A percentile compares a stretch with the other conserved stretches of the same genome.
phyloP scores from a whole-genome alignment of 2,329 filamentous ascomycete genomes.

The Pseudodiploospora longispora region DNA sequence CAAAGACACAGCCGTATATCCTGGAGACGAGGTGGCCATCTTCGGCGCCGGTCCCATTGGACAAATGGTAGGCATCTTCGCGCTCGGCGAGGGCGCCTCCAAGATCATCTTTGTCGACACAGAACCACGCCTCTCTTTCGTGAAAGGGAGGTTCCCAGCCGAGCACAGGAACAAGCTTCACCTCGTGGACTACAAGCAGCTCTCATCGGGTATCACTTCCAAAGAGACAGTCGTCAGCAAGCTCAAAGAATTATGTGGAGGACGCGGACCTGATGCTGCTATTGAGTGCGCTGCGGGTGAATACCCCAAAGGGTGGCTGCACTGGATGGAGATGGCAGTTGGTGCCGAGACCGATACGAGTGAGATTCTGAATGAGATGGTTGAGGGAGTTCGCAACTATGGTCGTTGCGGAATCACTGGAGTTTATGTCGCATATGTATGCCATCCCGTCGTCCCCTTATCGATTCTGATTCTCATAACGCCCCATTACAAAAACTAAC shows the following conservation, averaged over 20 bases:
- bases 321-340: slow-evolving; percentile 47
- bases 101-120: slow-evolving; percentile 75
- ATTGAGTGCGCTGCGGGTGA: slow-evolving; percentile 60
- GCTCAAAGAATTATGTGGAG: slow-evolving; percentile 65
- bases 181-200: slow-evolving; percentile 58
- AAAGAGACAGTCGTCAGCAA: slow-evolving; percentile 58
- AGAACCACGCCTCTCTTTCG: slow-evolving; percentile 59
- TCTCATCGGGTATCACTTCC: slow-evolving; percentile 48
- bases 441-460: slow-evolving; percentile 14
- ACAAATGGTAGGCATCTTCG: slow-evolving; percentile 74
- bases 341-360: slow-evolving; percentile 80
- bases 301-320: slow-evolving; percentile 53
- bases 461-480: no score
- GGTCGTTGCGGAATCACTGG: slow-evolving; percentile 73
- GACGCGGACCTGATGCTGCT: slow-evolving; percentile 64
- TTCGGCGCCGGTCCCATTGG: slow-evolving; percentile 84
- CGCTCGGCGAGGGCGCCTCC: slow-evolving; percentile 62
- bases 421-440: slow-evolving; percentile 52
- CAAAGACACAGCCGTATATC: slow-evolving; percentile 73
- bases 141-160: slow-evolving; percentile 52
- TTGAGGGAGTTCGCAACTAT: slow-evolving; percentile 62
- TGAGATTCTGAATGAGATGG: slow-evolving; percentile 74
- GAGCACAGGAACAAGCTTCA: slow-evolving; percentile 48
- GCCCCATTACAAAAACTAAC: background rate
- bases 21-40: slow-evolving; percentile 69